phyloP scores from a whole-genome alignment of 1,284 basidiomycete genomes.

The Mycosarcoma maydis region DNA sequence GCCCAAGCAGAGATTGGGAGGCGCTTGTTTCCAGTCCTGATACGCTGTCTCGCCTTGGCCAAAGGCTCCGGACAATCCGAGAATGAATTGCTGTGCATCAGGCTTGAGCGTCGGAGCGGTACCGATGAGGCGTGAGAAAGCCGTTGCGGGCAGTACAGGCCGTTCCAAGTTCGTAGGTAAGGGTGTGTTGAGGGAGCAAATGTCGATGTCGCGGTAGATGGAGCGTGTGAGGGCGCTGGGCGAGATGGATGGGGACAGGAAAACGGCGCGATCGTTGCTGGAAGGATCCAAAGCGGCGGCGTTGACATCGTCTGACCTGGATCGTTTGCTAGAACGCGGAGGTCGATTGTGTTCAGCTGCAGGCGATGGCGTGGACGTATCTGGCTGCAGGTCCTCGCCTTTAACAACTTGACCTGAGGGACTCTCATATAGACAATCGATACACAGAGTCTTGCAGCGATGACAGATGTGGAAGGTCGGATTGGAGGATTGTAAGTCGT shows the following conservation, averaged over 20 bases:
- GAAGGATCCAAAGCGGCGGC: conserved; percentile 10
- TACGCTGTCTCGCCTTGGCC: neutral
- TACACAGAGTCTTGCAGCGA: conserved; percentile 48
- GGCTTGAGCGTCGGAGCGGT: conserved; percentile 17
- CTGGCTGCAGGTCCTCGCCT: conserved; percentile 16
- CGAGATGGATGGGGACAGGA: conserved; percentile 33
- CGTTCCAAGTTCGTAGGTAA: conserved; percentile 18
- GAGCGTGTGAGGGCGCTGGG: conserved; percentile 25
- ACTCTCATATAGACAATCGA: conserved; percentile 44
- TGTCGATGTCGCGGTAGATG: conserved; percentile 37
- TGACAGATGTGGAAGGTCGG: conserved; percentile 30
- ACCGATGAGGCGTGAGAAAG: conserved; percentile 38
- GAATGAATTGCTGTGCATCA: conserved; percentile 28
- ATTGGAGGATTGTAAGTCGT: conserved; percentile 19
- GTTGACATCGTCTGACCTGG: conserved; percentile 11
- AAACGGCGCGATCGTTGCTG: conserved; percentile 38
- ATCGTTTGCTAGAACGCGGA: conserved; percentile 24
- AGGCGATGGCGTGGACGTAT: conserved; percentile 16
- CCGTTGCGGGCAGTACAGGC: conserved; percentile 21
- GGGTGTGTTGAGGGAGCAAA: conserved; percentile 22
- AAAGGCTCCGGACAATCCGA: conserved; percentile 19
- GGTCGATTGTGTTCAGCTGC: conserved; percentile 12
- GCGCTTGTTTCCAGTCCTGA: conserved; percentile 19
- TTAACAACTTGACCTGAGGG: conserved; percentile 29
- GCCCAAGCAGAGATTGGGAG: conserved; percentile 27